Conservation (phyloP, 345 rosid genomes). For the Citrus inodora region DNA sequence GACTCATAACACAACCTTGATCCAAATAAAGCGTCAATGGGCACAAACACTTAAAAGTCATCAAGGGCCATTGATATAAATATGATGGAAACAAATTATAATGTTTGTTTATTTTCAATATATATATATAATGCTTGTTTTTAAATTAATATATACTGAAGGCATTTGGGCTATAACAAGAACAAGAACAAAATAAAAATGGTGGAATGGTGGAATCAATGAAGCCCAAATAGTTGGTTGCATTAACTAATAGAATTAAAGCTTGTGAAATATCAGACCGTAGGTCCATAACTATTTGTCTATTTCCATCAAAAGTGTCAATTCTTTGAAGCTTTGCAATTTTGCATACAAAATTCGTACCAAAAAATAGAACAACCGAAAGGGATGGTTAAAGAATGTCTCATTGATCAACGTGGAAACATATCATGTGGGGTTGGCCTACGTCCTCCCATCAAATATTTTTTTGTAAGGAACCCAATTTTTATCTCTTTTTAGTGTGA, state of each 20-base stretch:
- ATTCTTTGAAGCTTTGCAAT: not conserved
- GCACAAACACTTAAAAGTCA: not conserved
- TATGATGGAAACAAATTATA: not conserved
- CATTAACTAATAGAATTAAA: not conserved
- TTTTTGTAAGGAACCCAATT: not conserved
- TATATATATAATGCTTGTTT: not conserved
- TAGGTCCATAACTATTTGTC: not conserved
- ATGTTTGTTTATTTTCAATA: not conserved
- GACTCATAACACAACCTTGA: too few species aligned
- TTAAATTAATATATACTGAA: not conserved
- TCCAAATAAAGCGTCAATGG: not conserved
- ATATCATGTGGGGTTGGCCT: not conserved
- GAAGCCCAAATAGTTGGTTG: not conserved
- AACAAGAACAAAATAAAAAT: not conserved
- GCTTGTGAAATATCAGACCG: not conserved
- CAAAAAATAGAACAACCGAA: not conserved
- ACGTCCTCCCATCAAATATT: not conserved
- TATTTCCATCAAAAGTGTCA: not conserved
- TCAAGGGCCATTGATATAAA: not conserved
- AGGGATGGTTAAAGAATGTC: constrained; percentile 4
- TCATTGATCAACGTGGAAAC: not conserved
- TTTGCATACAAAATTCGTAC: not conserved
- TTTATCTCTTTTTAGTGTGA: not conserved
- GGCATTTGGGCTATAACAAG: not conserved
- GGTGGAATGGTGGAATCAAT: not conserved